Conservation (phyloP, 2,329 filamentous ascomycete species). For the Penicillium sp. region DNA sequence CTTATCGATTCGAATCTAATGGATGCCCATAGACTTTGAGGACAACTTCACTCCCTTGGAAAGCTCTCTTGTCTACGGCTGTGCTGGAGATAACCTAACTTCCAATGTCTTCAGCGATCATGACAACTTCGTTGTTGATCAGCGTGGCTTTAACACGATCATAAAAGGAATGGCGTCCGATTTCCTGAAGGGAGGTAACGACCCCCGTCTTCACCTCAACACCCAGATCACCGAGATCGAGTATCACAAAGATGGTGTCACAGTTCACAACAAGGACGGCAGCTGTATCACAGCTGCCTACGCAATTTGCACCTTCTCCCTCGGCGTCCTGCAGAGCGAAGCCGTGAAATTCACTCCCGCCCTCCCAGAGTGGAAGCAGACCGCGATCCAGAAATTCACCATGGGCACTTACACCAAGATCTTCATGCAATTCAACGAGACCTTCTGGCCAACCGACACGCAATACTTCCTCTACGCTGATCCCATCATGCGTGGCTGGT, state of each 20-base stretch:
- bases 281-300: conserved; percentile 64
- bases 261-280: conserved; percentile 57
- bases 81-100: conserved; percentile 62
- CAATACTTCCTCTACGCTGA: conserved; percentile 61
- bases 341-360: conserved; percentile 61
- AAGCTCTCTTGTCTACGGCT: conserved; percentile 59
- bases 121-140: conserved; percentile 66
- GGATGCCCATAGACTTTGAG: conserved; percentile 57
- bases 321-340: conserved; percentile 69
- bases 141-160: conserved; percentile 64
- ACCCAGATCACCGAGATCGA: conserved; percentile 61
- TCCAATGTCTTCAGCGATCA: conserved; percentile 66
- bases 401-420: conserved; percentile 77
- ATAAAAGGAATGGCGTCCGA: conserved; percentile 61
- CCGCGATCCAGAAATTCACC: conserved; percentile 65
- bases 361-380: conserved; percentile 67
- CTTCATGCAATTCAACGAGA: conserved; percentile 69
- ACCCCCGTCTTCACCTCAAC: conserved; percentile 61
- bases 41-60: conserved; percentile 61
- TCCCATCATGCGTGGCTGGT: conserved; percentile 55
- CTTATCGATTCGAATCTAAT: neutral
- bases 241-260: conserved; percentile 59
- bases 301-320: conserved; percentile 69
- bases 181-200: conserved; percentile 58
- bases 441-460: conserved; percentile 64